Base-by-base conservation (phyloP, 2,329 filamentous ascomycete genomes). In the Metarhizium album region DNA sequence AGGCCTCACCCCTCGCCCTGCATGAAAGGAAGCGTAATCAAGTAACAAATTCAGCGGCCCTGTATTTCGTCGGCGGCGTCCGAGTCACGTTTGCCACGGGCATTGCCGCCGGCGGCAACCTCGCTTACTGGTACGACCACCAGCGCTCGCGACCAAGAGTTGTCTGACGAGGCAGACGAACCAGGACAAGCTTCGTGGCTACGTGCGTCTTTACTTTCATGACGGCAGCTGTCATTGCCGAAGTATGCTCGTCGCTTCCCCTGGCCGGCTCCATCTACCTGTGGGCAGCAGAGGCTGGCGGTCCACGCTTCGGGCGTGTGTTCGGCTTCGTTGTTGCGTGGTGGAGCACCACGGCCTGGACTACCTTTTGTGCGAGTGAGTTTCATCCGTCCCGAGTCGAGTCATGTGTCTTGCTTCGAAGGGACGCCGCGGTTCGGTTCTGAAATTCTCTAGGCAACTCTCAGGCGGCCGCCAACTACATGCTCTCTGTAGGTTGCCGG, bases 291-390 rank as follows among this genome's bases (percentile, higher is more conserved):
- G 78, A 80, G 56, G 69, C 77, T 18, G 78, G 77, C 42, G 78
- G 78, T 4, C 74, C 71, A 24, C 68, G 69, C 22, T 80, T 68
- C 55, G 77, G 78, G n/a, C 64, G 78, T 27, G 64, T 81, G 0
- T 70, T 80, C 49, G 78, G 78, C 18, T 80, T 79, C 59, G 64
- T 80, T n/a, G 78, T 80, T n/a, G 78, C 78, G 0, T 82, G 78
- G 78, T 82, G 78, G 78, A 78, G 74, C 57, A 80, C 76, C 0
- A 81, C 78, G 0, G 78, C 79, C 1, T 82, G 78, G 78, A 82
- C 78, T 2, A 81, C 74, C 0, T 77, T 77, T 51, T 76, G 74
- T 59, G 74, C 74, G 2, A 77, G 74, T 68, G 60, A 52, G 64
- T 48, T 79, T 60, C 71, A 73, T 50, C 56, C 74, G 3, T 76